Evolutionary conservation across 129 eudicot genomes (phyloP), one percentile per base, ranked within the genome.

Genomic region (Calendula officinalis): DNA sequence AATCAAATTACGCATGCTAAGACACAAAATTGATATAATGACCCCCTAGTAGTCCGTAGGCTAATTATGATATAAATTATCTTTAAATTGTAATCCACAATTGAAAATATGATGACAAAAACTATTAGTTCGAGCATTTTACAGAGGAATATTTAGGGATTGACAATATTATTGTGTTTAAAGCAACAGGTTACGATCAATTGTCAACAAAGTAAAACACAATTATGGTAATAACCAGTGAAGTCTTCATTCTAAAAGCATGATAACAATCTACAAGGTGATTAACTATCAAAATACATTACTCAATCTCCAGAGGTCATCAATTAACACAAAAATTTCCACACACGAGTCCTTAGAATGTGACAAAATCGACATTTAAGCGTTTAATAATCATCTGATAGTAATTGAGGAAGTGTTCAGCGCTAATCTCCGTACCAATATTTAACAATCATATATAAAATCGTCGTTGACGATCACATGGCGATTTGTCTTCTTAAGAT

Each of bases 361-460:
- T n/a, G n/a, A n/a, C n/a, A n/a, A n/a, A n/a, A n/a, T n/a, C n/a
- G n/a, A n/a, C n/a, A n/a, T n/a, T n/a, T n/a, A n/a, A n/a, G n/a
- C n/a, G n/a, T n/a, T n/a, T n/a, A n/a, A n/a, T n/a, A n/a, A n/a
- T n/a, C n/a, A n/a, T n/a, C n/a, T n/a, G n/a, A n/a, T n/a, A n/a
- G n/a, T n/a, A n/a, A n/a, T n/a, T n/a, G n/a, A n/a, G n/a, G n/a
- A n/a, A n/a, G n/a, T n/a, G n/a, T n/a, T n/a, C n/a, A n/a, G n/a
- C n/a, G 36, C 27, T 55, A 7, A 42, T 68, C 36, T 68, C 22
- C 43, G 5, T 33, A 41, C 55, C 12, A 11, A 68, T 45, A 44
- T 43, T 68, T 2, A 15, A 43, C 56, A 6, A 7, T 56, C 13
- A 33, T 32, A 12, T 32, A 13, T 10, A 56, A 43, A 54, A 33